phyloP scores from a whole-genome alignment of 2,329 filamentous ascomycete species.

The Pseudomassariella vexata region DNA sequence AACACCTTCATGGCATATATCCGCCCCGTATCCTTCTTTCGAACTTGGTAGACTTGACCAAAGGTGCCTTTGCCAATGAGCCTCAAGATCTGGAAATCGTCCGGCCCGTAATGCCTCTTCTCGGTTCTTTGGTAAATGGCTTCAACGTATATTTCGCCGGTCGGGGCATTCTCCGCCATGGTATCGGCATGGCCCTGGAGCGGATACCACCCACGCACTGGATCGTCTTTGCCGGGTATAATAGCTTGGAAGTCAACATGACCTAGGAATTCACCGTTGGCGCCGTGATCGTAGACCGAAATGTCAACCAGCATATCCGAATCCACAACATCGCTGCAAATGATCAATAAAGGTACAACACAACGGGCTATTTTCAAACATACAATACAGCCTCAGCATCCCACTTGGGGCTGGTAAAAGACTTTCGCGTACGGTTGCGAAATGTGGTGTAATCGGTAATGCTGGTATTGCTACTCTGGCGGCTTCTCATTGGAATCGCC shows the following conservation, averaged over 20 bases:
- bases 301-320: conserved; percentile 87
- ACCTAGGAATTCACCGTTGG: conserved; percentile 79
- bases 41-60: conserved; percentile 96
- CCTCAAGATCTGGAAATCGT: conserved; percentile 92
- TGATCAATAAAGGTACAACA: no score
- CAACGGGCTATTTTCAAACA: conserved; percentile 37
- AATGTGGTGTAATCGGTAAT: conserved; percentile 59
- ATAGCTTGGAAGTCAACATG: conserved; percentile 76
- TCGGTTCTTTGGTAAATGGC: conserved; percentile 81
- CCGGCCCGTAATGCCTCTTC: conserved; percentile 87
- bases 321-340: conserved; percentile 78
- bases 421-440: conserved; percentile 50
- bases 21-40: conserved; percentile 90
- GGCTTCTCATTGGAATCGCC: conserved; percentile 94
- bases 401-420: conserved; percentile 84
- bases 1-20: conserved; percentile 99
- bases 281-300: conserved; percentile 81
- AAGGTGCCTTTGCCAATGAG: conserved; percentile 98
- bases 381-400: conserved; percentile 94
- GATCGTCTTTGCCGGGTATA: conserved; percentile 59
- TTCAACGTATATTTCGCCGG: conserved; percentile 85
- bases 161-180: conserved; percentile 62
- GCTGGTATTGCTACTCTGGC: conserved; percentile 94
- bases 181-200: conserved; percentile 72
- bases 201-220: conserved; percentile 79